Evolutionary conservation across 805 yeast genomes (phyloP).

Genomic region (Kockiozyma suomiensis): DNA sequence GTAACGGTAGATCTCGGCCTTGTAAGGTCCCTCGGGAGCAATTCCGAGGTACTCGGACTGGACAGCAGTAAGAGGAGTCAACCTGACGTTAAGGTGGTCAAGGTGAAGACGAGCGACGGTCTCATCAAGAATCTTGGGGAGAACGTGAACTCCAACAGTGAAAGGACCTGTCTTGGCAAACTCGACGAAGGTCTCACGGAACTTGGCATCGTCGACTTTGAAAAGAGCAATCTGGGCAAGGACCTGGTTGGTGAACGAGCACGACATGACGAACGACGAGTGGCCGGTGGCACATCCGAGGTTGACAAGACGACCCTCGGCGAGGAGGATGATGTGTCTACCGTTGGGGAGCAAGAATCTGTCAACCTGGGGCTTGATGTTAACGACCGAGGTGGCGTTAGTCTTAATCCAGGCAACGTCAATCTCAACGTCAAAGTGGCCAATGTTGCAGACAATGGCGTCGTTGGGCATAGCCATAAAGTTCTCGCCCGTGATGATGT

Average conservation of each 20-base stretch:
- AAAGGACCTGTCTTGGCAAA: slow-evolving; percentile 91
- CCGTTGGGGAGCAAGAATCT: slow-evolving; percentile 88
- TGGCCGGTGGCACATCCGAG: slow-evolving; percentile 99
- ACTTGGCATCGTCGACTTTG: slow-evolving; percentile 80
- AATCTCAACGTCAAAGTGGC: slow-evolving; percentile 98
- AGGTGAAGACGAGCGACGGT: slow-evolving; percentile 97
- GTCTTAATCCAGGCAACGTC: slow-evolving; percentile 99
- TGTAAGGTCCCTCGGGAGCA: slow-evolving; percentile 93
- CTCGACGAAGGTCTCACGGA: slow-evolving; percentile 82
- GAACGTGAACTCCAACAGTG: slow-evolving; percentile 87
- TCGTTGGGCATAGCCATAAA: slow-evolving; percentile 96
- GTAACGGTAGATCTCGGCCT: slow-evolving; percentile 97
- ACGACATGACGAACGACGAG: slow-evolving; percentile 98
- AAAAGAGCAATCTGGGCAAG: slow-evolving; percentile 96
- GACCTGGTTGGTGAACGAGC: slow-evolving; percentile 99
- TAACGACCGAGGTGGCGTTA: slow-evolving; percentile 88
- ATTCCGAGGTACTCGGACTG: slow-evolving; percentile 95
- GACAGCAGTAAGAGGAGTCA: slow-evolving; percentile 69
- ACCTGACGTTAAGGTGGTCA: slow-evolving; percentile 88
- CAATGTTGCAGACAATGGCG: slow-evolving; percentile 99
- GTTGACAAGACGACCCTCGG: slow-evolving; percentile 99
- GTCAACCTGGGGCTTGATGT: slow-evolving; percentile 99
- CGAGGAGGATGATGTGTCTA: slow-evolving; percentile 91
- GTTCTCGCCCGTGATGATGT: slow-evolving; percentile 87
- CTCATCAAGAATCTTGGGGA: slow-evolving; percentile 98